phyloP scores from a whole-genome alignment of 2,329 filamentous ascomycete species.

The Epichloe glyceriae region DNA sequence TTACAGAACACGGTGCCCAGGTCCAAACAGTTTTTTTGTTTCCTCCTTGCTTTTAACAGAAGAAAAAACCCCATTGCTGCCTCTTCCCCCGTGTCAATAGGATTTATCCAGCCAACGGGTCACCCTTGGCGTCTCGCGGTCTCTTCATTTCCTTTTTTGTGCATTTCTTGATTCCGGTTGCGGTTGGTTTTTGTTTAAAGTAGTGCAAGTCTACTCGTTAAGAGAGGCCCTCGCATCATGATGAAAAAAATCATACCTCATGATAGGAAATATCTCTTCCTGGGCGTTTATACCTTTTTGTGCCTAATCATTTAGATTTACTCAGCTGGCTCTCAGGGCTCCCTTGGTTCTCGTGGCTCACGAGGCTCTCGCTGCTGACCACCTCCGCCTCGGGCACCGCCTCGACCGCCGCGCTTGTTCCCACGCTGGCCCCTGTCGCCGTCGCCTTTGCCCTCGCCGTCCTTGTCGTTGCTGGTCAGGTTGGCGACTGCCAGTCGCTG shows the following conservation, averaged over 20 bases:
- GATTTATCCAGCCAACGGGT: too few relatives aligned
- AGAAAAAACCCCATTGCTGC: background rate
- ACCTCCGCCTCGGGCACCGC: slow-evolving; percentile 33
- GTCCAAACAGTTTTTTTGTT: slow-evolving; percentile 11
- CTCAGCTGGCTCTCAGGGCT: slow-evolving; percentile 20
- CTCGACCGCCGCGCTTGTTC: slow-evolving; percentile 37
- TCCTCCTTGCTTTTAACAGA: background rate
- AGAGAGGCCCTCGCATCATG: background rate
- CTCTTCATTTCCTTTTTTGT: background rate
- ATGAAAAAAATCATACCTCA: background rate
- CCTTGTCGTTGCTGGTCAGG: slow-evolving; percentile 39
- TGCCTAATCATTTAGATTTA: slow-evolving; percentile 11
- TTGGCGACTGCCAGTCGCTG: slow-evolving; percentile 81
- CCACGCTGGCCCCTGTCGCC: slow-evolving; percentile 33
- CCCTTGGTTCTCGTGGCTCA: slow-evolving; percentile 29
- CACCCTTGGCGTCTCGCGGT: too few relatives aligned
- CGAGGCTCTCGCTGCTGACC: slow-evolving; percentile 39
- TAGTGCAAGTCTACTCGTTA: background rate
- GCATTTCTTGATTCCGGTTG: background rate
- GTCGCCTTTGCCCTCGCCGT: slow-evolving; percentile 34
- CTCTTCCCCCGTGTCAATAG: background rate
- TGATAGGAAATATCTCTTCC: background rate
- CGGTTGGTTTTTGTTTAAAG: background rate
- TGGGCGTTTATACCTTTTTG: slow-evolving; percentile 1
- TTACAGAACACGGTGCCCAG: slow-evolving; percentile 21